Percentiles rank a stretch among this genome's conserved stretches.
phyloP scores from a whole-genome alignment of 352 stramenopile genomes.

The Phytopythium sindhum region DNA sequence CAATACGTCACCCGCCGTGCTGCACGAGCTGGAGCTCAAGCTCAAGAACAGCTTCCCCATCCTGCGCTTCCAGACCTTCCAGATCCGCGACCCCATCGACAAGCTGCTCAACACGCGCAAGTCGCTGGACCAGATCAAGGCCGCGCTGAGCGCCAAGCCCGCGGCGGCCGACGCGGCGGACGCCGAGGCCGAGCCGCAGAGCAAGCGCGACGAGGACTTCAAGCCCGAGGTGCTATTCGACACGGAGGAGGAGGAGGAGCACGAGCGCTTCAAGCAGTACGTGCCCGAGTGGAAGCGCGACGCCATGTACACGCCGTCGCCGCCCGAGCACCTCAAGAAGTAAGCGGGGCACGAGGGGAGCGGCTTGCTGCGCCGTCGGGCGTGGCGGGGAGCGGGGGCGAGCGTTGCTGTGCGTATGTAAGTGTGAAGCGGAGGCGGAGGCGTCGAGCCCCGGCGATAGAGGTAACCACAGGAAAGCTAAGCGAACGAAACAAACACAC shows the following conservation, averaged over 20 bases:
- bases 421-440: neutral
- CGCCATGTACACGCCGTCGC: conserved; percentile 58
- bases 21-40: conserved; percentile 75
- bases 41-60: conserved; percentile 85
- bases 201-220: conserved; percentile 26
- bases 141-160: conserved; percentile 45
- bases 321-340: conserved; percentile 64
- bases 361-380: no score
- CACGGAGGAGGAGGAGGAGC: conserved; percentile 55
- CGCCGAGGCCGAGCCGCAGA: conserved; percentile 23
- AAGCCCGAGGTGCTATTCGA: conserved; percentile 57
- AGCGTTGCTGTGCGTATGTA: neutral
- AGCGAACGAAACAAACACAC: neutral
- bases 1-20: conserved; percentile 65
- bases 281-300: conserved; percentile 85
- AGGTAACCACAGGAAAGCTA: neutral
- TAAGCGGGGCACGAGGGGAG: neutral
- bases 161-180: conserved; percentile 30
- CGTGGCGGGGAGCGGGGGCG: neutral
- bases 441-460: neutral
- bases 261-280: conserved; percentile 73
- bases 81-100: conserved; percentile 78
- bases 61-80: conserved; percentile 86
- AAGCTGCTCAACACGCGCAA: conserved; percentile 81
- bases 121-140: conserved; percentile 56